Conservation (phyloP, 78 protist genomes). For the Planoprotostelium fungivorum region DNA sequence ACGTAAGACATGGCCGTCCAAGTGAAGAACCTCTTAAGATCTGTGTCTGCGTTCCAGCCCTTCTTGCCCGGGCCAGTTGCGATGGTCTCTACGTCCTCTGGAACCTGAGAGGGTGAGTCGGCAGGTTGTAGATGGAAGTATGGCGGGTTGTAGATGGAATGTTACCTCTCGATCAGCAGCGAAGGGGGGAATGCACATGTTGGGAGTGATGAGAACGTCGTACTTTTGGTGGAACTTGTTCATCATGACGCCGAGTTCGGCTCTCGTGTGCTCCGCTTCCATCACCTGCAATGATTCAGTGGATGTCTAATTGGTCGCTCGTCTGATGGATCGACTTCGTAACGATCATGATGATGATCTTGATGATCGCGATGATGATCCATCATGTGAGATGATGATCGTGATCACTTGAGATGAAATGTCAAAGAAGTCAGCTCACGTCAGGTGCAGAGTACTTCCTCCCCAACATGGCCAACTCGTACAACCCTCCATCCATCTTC, state of each 20-base stretch:
- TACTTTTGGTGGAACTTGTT: background rate
- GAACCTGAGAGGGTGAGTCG: too few relatives aligned
- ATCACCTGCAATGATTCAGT: too few relatives aligned
- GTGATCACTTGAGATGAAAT: too few relatives aligned
- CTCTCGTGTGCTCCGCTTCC: background rate
- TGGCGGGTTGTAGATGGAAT: too few relatives aligned
- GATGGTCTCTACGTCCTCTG: background rate
- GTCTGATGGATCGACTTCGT: too few relatives aligned
- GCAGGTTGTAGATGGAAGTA: too few relatives aligned
- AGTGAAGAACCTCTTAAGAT: background rate
- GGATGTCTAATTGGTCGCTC: too few relatives aligned
- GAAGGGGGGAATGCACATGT: background rate
- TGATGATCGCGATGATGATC: too few relatives aligned
- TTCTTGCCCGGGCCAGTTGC: background rate
- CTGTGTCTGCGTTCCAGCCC: background rate
- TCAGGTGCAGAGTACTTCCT: background rate
- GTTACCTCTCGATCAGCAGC: background rate
- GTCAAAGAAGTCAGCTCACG: too few relatives aligned
- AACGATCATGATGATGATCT: too few relatives aligned
- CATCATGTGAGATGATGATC: too few relatives aligned
- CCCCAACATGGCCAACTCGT: background rate
- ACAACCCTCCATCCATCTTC: background rate
- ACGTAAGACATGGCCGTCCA: background rate
- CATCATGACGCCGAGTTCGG: background rate
- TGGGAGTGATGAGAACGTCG: background rate